Conservation (phyloP, 2,329 filamentous ascomycete species). For the Fusarium chuoi region DNA sequence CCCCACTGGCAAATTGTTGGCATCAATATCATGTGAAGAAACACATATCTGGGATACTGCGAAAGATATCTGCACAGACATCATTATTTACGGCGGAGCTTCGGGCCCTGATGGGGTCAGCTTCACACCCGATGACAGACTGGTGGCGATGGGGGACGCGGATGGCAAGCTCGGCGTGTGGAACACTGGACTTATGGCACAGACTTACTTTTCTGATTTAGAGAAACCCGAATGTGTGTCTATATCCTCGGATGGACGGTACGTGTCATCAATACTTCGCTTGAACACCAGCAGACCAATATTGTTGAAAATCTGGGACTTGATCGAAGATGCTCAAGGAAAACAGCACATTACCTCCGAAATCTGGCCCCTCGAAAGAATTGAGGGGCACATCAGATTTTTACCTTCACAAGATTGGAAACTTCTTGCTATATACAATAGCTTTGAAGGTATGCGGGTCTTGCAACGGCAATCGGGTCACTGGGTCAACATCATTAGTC, state of each 20-base stretch:
- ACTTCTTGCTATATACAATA: too few species aligned
- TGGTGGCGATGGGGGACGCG: fast-evolving
- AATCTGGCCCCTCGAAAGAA: too few species aligned
- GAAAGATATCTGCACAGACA: fast-evolving
- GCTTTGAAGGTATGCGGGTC: too few species aligned
- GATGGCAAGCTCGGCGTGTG: neutral
- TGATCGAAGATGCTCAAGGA: neutral
- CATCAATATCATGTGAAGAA: fast-evolving
- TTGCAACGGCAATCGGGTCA: too few species aligned
- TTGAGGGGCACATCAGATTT: fast-evolving
- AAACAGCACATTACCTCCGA: neutral
- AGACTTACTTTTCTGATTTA: fast-evolving
- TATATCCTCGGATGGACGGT: neutral
- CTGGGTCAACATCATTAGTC: too few species aligned
- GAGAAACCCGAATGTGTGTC: fast-evolving
- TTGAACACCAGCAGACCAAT: fast-evolving
- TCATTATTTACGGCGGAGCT: fast-evolving
- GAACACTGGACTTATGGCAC: fast-evolving
- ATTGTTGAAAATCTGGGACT: fast-evolving
- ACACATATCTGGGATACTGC: neutral
- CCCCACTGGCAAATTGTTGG: neutral
- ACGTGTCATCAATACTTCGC: too few species aligned
- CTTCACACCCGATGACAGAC: neutral
- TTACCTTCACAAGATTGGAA: too few species aligned
- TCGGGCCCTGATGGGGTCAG: fast-evolving